These are phyloP conservation scores for Nakazawaea holstii DNA, from an alignment of 805 yeast species.

Conservation along the genomic window DNA sequence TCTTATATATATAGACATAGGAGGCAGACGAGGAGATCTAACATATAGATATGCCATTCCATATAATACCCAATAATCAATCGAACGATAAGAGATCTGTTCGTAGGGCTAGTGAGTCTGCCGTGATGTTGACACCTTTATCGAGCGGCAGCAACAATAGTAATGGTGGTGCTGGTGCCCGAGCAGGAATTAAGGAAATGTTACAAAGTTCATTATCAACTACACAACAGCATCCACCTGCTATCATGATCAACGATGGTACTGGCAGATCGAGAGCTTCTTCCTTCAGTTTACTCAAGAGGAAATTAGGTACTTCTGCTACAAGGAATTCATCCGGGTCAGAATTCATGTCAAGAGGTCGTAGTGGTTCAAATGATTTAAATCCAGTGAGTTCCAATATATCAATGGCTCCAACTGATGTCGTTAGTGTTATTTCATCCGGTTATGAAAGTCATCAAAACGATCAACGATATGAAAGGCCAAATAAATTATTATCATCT, in stretches of 20 bases:
- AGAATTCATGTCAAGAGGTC: background rate
- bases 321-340: background rate
- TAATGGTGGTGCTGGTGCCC: too few species aligned
- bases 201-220: slow-evolving; percentile 7
- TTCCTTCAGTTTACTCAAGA: slow-evolving; percentile 5
- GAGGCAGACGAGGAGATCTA: too few species aligned
- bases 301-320: background rate
- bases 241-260: slow-evolving; percentile 2
- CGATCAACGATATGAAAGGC: background rate
- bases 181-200: slow-evolving; percentile 8
- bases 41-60: too few species aligned
- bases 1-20: too few species aligned
- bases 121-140: background rate
- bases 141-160: background rate
- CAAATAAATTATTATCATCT: background rate
- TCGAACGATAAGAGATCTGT: background rate
- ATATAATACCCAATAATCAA: background rate
- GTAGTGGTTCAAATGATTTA: slow-evolving; percentile 4
- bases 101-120: slow-evolving; percentile 2
- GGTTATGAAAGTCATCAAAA: background rate
- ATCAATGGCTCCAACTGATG: slow-evolving; percentile 5
- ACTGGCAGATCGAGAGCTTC: slow-evolving; percentile 6
- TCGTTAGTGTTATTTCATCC: slow-evolving; percentile 2
- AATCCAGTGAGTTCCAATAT: slow-evolving; percentile 2
- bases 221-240: slow-evolving; percentile 1